Base-by-base conservation (phyloP, 164 flowering plant genomes). In the Vitis cinerea region DNA sequence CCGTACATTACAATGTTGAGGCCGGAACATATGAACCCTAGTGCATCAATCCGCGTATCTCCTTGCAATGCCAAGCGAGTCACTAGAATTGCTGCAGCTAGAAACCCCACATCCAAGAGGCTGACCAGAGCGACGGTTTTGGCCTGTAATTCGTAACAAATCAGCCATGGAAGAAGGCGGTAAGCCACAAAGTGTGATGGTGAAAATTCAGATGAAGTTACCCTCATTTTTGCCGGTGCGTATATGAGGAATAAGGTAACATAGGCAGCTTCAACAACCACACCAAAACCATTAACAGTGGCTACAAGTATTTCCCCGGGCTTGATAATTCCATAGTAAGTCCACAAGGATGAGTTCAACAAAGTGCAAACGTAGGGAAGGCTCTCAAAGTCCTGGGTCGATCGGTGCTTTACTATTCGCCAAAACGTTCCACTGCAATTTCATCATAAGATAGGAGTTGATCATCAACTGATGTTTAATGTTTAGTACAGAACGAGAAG, bases 281-380 rank as follows among this genome's bases (percentile, higher is more conserved):
- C 60, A 1, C 87, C 89, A 29, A 86, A 83, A 10, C 84, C 83
- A 65, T 86, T 86, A 5, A 86, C 76, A 19, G 89, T 86, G 19
- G 87, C 78, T 1, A 73, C 75, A 9, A 73, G 82, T 3, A 71
- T 54, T 16, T 58, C 80, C 16, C 79, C 84, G 2, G 87, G 78
- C 69, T 73, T 86, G 3, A 31, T 75, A 1, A 76, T 31, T 13
- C 86, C 89, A 37, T 86, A 86, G 64, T 78, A 86, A 31, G 85
- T 79, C 89, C 89, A 83, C 30, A 86, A 54, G 8, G 74, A 63
- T 3, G 85, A 49, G 61, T 59, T 82, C 54, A 86, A 51, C 48
- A 80, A 23, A 0, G 87, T 80, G 66, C 85, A 80, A 10, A 86
- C 65, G 72, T 86, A 86, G 2, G 89, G 89, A 14, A 86, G 70